Evolutionary conservation across 1,139 yeast genomes (phyloP).

Genomic region (Blastobotrys aristatus): DNA sequence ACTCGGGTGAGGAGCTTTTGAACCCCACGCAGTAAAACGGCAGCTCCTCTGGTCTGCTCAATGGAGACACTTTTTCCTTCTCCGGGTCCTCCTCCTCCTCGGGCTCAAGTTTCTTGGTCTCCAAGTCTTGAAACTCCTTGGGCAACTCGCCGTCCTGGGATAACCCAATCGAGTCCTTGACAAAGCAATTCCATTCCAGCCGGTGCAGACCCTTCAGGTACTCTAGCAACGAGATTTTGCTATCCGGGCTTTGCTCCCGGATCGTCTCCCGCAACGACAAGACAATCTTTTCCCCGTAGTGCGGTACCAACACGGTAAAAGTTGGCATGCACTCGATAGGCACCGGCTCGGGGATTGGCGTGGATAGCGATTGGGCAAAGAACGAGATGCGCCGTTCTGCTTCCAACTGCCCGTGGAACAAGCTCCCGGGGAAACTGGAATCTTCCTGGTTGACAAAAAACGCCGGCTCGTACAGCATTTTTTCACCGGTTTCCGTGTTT

Average conservation of each 20-base stretch:
- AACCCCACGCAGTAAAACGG: constrained; percentile 73
- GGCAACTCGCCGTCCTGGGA: constrained; percentile 18
- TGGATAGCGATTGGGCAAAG: constrained; percentile 81
- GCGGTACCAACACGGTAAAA: constrained; percentile 83
- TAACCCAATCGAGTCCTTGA: constrained; percentile 41
- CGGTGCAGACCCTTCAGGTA: constrained; percentile 67
- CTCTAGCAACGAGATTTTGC: constrained; percentile 66
- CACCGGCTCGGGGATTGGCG: constrained; percentile 68
- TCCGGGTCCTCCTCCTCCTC: constrained; percentile 9
- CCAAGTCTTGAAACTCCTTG: constrained; percentile 14
- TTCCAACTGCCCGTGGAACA: constrained; percentile 56
- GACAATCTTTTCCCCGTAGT: constrained; percentile 71
- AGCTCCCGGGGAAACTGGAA: constrained; percentile 37
- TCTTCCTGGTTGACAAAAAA: constrained; percentile 78
- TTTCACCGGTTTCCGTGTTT: constrained; percentile 35
- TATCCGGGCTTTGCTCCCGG: constrained; percentile 50
- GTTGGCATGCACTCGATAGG: constrained; percentile 74
- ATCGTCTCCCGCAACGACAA: constrained; percentile 62
- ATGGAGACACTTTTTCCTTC: too few species aligned
- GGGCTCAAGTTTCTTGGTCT: not conserved
- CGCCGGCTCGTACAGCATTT: constrained; percentile 45
- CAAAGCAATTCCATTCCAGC: constrained; percentile 74
- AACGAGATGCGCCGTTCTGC: constrained; percentile 79
- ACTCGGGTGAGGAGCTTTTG: constrained; percentile 55
- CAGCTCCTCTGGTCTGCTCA: constrained; percentile 39